Evolutionary conservation across 2,329 filamentous ascomycete species (phyloP), one percentile per base, ranked within the genome.

Genomic region (Akanthomyces lecanii): DNA sequence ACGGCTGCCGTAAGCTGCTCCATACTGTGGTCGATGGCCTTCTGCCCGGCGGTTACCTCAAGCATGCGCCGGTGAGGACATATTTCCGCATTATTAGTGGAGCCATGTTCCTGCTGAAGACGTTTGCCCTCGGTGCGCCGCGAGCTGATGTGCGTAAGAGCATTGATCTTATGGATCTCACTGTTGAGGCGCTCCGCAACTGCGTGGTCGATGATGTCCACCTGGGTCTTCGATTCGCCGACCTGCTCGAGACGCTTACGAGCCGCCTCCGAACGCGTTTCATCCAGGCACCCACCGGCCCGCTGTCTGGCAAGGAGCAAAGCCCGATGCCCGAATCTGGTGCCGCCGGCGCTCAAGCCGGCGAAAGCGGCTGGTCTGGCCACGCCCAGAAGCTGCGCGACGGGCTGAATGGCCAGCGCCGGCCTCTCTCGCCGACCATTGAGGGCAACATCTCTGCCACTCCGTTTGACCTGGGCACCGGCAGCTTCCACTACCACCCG

Each of bases 61-160:
- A 91, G 71, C 91, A 94, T 71, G 90, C 90, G 0, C 91, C 91
- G 0, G 91, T 95, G 5, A 83, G 91, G 53, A 94, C 91, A 0
- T 94, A 94, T 73, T 93, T 95, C 77, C 86, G 91, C 63, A 94
- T 95, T 72, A 91, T 94, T 67, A 91, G 88, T 63, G 90, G 91
- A 4, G 89, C 90, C 66, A 93, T 94, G 85, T 93, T 95, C 70
- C 75, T 95, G 21, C 82, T 95, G 56, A 95, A 90, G 77, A 94
- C 91, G 0, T 94, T 95, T 74, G 90, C 90, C 0, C 81, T 95
- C 1, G 91, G 91, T 21, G 90, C 90, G 1, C 88, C 89, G 1
- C 89, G 91, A 69, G 87, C 87, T 62, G 90, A 95, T 67, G 89
- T 94, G 30, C 86, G 89, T 69, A 81, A 89, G 53, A 91, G 88